These are phyloP conservation scores for Ogataea salicorniae DNA, from an alignment of 805 yeast species.

Conservation along the genomic window DNA sequence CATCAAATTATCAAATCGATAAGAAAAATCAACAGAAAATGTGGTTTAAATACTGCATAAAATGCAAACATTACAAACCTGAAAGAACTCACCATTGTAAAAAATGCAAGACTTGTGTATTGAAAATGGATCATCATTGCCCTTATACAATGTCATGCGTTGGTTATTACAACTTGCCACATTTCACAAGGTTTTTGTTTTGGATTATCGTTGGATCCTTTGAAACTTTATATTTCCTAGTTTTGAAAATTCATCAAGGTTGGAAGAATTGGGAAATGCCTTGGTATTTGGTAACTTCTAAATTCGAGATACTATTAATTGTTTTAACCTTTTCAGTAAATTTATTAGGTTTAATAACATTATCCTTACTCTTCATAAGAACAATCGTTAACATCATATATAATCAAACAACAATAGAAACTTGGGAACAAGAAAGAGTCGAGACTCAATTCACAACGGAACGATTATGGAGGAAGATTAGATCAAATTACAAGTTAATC, in stretches of 20 bases:
- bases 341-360: conserved; percentile 54
- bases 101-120: conserved; percentile 66
- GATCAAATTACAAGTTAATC: conserved; percentile 37
- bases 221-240: conserved; percentile 39
- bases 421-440: conserved; percentile 86
- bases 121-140: conserved; percentile 90
- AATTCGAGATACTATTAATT: conserved; percentile 48
- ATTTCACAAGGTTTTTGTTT: conserved; percentile 67
- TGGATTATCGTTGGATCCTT: conserved; percentile 57
- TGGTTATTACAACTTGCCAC: conserved; percentile 72
- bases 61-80: conserved; percentile 71
- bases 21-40: conserved; percentile 14
- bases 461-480: conserved; percentile 46
- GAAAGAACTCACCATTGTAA: conserved; percentile 85
- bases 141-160: conserved; percentile 95
- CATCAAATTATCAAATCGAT: conserved; percentile 38
- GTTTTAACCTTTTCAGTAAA: conserved; percentile 51
- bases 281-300: conserved; percentile 43
- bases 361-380: conserved; percentile 55
- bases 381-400: conserved; percentile 49
- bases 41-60: conserved; percentile 68
- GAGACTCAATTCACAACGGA: conserved; percentile 57
- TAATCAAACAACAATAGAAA: conserved; percentile 87
- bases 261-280: conserved; percentile 52
- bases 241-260: conserved; percentile 35